Base-by-base conservation (phyloP, 2,329 filamentous ascomycete genomes). In the Pseudogymnoascus sp. region DNA sequence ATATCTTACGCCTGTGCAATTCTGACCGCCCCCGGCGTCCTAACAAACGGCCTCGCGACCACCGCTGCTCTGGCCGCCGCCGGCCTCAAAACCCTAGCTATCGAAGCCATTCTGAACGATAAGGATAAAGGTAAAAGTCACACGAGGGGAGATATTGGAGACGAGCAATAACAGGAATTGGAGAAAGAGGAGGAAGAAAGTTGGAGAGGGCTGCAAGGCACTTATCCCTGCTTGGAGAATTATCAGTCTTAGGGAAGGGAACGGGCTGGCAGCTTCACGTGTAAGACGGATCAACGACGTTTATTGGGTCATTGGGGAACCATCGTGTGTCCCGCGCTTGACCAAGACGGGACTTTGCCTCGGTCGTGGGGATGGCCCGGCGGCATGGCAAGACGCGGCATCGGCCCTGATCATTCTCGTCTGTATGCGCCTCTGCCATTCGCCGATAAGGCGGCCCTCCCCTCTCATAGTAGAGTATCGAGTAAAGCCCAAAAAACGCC, bases 21-120 rank as follows among this genome's bases (percentile, higher is more conserved):
- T 64, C 75, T 75, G 64, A 68, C 72, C 5, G 74, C 68, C 66
- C 75, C 70, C 35, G 74, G 68, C 61, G 72, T 72, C 72, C 74
- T 75, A 10, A 76, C 68, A 60, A 74, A 70, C 63, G 78, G 70
- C 47, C 78, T 74, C 63, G 76, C 68, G 59, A 75, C 72, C 24
- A 66, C 69, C 62, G 73, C 67, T 65, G 71, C 67, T 67, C 73
- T 74, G 68, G 75, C 75, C 67, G 75, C 76, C 69, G 77, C 71
- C 61, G 79, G 78, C 65, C 79, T 77, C 70, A 81, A 69, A 16
- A 74, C 73, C 68, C 78, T 79, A 64, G 75, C 73, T 67, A 82
- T 74, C 56, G 78, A 78, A 63, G 79, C 78, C 80, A 82, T 82
- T 61, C 60, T 72, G 67, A 64, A 37, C 53, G 60, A 61, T 61